Evolutionary conservation across 345 rosid genomes (phyloP).

Genomic region (Eucalyptus marginata): DNA sequence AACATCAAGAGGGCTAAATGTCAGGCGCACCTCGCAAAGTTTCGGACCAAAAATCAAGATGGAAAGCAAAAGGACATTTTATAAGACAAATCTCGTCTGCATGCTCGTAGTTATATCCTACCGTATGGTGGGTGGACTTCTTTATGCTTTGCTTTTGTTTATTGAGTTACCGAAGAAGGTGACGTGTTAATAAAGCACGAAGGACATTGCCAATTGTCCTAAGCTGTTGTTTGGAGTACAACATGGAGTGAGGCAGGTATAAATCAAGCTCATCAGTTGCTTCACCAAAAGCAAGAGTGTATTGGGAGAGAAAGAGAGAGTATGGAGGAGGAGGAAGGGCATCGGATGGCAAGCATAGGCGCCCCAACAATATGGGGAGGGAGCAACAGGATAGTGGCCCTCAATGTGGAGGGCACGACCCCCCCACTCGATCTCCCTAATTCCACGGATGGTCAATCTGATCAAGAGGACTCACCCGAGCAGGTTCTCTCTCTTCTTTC

Average conservation of each 20-base stretch:
- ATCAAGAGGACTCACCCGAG: neutral
- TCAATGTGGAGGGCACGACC: conserved; percentile 2
- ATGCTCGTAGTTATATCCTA: neutral
- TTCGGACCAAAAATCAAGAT: neutral
- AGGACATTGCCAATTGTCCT: neutral
- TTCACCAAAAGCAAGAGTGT: neutral
- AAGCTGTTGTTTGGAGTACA: neutral
- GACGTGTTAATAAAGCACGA: neutral
- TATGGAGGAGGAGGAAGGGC: neutral
- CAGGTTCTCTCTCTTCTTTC: neutral
- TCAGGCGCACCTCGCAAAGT: neutral
- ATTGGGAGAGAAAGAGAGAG: neutral
- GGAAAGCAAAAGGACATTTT: neutral
- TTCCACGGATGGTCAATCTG: neutral
- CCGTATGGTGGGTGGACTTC: neutral
- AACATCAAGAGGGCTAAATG: neutral
- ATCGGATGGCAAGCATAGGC: neutral
- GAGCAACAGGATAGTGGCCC: conserved; percentile 24
- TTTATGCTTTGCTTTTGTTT: neutral
- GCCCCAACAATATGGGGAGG: neutral
- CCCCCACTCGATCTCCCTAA: neutral
- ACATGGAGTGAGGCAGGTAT: neutral
- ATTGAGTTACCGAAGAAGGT: neutral
- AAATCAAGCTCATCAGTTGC: neutral
- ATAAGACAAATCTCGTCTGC: neutral